phyloP scores from a whole-genome alignment of 441 rosid species.

The Euphorbia celastroides region DNA sequence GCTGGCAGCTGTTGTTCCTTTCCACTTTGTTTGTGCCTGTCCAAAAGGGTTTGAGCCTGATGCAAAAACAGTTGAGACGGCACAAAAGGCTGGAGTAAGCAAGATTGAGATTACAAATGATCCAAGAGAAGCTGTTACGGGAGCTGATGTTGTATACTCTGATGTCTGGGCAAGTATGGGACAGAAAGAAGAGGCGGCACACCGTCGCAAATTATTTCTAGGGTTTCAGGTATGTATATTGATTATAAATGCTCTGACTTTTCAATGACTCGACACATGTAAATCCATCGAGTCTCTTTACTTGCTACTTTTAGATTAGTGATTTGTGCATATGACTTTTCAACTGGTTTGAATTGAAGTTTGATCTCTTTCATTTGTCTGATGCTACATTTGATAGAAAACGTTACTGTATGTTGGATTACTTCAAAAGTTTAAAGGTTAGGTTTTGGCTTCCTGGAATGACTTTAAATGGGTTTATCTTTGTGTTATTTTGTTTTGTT shows the following conservation, averaged over 20 bases:
- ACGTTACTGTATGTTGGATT: background rate
- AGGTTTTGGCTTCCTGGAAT: background rate
- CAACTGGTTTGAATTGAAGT: background rate
- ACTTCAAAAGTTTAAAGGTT: background rate
- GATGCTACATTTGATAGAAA: background rate
- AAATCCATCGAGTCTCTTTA: background rate
- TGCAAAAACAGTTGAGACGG: constrained; percentile 69
- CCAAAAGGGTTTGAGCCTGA: constrained; percentile 95
- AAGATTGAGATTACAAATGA: constrained; percentile 90
- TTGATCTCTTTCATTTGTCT: background rate
- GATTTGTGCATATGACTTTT: background rate
- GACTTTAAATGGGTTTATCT: background rate
- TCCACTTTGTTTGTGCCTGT: constrained; percentile 93
- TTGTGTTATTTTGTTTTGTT: background rate
- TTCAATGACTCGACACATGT: background rate
- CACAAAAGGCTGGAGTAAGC: constrained; percentile 68
- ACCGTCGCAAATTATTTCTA: constrained; percentile 74
- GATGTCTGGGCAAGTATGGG: constrained; percentile 99
- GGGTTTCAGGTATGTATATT: constrained; percentile 79
- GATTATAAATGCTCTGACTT: background rate
- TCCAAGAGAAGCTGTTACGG: constrained; percentile 80
- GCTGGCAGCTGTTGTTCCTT: constrained; percentile 83
- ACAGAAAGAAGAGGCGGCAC: constrained; percentile 92
- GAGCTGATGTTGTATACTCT: constrained; percentile 96
- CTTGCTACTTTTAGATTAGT: background rate